phyloP scores from a whole-genome alignment of 257 asterid species.

The Craterostigma plantagineum region DNA sequence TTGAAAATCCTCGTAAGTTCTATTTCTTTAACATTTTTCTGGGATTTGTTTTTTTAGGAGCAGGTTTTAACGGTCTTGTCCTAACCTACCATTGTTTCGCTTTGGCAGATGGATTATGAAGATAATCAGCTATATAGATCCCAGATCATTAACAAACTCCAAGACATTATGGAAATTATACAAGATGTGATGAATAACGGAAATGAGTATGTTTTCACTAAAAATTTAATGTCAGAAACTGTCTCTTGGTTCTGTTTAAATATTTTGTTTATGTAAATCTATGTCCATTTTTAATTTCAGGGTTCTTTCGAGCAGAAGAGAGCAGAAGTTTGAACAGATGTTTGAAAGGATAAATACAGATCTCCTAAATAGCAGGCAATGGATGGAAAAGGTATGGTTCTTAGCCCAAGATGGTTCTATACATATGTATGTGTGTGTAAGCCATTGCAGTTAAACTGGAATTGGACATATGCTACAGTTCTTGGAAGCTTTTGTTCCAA shows the following conservation, averaged over 20 bases:
- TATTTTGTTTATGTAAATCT: slow-evolving; percentile 9
- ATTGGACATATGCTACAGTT: too few relatives aligned
- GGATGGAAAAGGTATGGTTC: slow-evolving; percentile 85
- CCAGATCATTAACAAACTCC: slow-evolving; percentile 66
- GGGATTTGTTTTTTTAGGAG: slow-evolving; percentile 3
- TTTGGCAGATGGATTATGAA: slow-evolving; percentile 33
- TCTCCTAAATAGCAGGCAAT: slow-evolving; percentile 29
- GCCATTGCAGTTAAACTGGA: too few relatives aligned
- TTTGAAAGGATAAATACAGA: slow-evolving; percentile 47
- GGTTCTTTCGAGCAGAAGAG: slow-evolving; percentile 28
- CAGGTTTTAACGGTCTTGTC: slow-evolving; percentile 2
- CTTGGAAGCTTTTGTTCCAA: too few relatives aligned
- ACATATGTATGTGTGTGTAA: too few relatives aligned
- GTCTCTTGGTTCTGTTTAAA: slow-evolving; percentile 8
- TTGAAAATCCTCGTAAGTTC: slow-evolving; percentile 47
- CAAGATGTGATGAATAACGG: slow-evolving; percentile 79
- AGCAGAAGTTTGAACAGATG: slow-evolving; percentile 79
- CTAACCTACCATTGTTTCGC: slow-evolving; percentile 1
- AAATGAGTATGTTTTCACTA: slow-evolving; percentile 32
- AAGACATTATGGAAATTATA: slow-evolving; percentile 76
- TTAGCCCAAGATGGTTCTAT: too few relatives aligned
- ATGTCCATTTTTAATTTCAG: slow-evolving; percentile 12
- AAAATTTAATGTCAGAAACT: slow-evolving; percentile 10
- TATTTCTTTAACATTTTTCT: background rate
- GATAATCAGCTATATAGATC: slow-evolving; percentile 30